Percentiles rank a stretch among this genome's conserved stretches.
Evolutionary conservation across 495 filamentous ascomycete species (phyloP).

Genomic region (Hypoxylon fragiforme): DNA sequence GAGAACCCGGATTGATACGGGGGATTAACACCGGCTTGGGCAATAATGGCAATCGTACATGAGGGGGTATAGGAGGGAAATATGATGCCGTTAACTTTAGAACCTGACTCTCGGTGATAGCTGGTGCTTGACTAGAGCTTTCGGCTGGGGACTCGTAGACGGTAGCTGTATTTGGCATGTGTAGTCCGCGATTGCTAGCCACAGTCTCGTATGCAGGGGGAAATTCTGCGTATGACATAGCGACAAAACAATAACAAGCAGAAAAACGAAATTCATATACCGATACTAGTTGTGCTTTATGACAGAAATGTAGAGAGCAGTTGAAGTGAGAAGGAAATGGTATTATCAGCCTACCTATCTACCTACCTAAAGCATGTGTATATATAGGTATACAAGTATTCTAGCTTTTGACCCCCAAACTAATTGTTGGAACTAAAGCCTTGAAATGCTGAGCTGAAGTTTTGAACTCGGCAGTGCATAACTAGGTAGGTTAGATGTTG

Average conservation of each 20-base stretch:
- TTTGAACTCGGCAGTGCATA: too few species aligned
- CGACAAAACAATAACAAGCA: background rate
- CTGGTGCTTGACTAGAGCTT: background rate
- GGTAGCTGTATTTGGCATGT: background rate
- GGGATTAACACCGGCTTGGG: constrained; percentile 31
- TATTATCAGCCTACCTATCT: too few species aligned
- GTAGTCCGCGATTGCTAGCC: background rate
- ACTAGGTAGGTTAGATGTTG: too few species aligned
- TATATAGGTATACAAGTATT: too few species aligned
- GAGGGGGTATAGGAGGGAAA: constrained; percentile 9
- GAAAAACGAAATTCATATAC: too few species aligned
- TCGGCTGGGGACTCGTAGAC: background rate
- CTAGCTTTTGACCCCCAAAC: too few species aligned
- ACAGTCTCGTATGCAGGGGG: constrained; percentile 9
- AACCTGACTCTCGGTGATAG: constrained; percentile 12
- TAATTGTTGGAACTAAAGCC: background rate
- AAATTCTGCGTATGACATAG: background rate
- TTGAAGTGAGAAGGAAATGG: too few species aligned
- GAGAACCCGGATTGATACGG: constrained; percentile 25
- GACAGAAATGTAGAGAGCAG: too few species aligned
- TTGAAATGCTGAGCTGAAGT: constrained; percentile 6
- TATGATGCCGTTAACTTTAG: constrained; percentile 14
- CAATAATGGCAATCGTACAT: constrained; percentile 12
- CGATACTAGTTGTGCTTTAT: too few species aligned
- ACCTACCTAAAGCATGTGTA: too few species aligned